phyloP scores from a whole-genome alignment of 73 alveolate species.

The Stentor coeruleus region DNA sequence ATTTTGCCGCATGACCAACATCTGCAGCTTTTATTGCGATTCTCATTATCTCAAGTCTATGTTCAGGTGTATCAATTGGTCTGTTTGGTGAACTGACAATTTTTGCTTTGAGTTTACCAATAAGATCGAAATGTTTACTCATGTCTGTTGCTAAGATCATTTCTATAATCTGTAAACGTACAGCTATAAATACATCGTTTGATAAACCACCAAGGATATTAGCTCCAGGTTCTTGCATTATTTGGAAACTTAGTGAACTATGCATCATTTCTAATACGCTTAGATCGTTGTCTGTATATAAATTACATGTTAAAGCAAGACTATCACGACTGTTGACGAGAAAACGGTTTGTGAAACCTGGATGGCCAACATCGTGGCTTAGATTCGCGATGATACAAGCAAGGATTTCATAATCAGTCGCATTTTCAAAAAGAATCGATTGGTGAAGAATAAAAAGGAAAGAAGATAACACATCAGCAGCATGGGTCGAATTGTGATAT shows the following conservation, averaged over 20 bases:
- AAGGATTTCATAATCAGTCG: neutral
- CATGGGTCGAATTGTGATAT: constrained; percentile 61
- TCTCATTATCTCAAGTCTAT: neutral
- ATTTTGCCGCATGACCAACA: constrained; percentile 33
- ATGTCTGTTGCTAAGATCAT: constrained; percentile 14
- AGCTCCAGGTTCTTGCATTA: neutral
- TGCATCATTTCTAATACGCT: constrained; percentile 20
- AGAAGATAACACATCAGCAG: constrained; percentile 56
- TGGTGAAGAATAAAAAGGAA: neutral
- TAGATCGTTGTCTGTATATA: neutral
- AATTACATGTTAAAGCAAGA: neutral
- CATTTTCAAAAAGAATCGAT: neutral
- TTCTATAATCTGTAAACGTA: neutral
- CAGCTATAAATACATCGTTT: neutral
- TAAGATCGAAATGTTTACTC: constrained; percentile 6
- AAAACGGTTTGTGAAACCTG: constrained; percentile 17
- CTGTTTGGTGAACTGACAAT: neutral
- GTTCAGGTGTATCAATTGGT: neutral
- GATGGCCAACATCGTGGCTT: constrained; percentile 24
- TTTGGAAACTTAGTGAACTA: neutral
- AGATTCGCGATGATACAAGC: constrained; percentile 9
- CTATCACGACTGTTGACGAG: neutral
- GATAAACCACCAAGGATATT: neutral
- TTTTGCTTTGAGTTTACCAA: neutral
- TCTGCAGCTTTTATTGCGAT: constrained; percentile 24